Evolutionary conservation across 805 yeast genomes (phyloP), one percentile per base, ranked within the genome.

Genomic region (Sugiyamaella qingdaonensis): DNA sequence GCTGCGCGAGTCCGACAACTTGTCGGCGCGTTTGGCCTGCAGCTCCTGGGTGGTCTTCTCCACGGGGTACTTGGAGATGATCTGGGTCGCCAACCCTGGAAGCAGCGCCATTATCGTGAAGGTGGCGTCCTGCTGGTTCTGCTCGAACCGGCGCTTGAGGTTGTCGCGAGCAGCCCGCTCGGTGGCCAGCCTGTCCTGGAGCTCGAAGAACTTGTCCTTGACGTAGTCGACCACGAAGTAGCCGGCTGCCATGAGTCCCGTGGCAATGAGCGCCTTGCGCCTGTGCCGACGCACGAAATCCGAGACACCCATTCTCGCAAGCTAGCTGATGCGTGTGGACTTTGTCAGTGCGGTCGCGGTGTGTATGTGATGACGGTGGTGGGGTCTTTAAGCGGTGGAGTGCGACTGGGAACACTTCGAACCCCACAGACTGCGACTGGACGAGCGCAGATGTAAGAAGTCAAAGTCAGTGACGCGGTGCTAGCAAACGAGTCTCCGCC

Each of bases 41-140:
- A 88, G 74, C 42, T 85, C 84, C 54, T 76, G 77, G 1, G 95
- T 86, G 57, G 86, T 82, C 48, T 76, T 73, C 62, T 89, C 96
- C 19, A 87, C 91, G 5, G 87, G 84, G 56, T 85, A 73, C 51
- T 73, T 73, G 18, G 77, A 79, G 54, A 83, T 68, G 7, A 88
- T 77, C 13, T 87, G 88, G 31, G 77, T 77, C 4, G 84, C 76
- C 42, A 91, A 72, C 3, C 88, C 88, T 1, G 96, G 95, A 47
- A 88, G 73, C 56, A 92, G 75, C 2, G 95, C 91, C 65, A 87
- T 75, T 49, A 91, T 81, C 0, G 97, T 92, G 71, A 82, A 82
- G 49, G 86, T 77, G 46, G 96, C 88, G 68, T 92, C 98, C 60
- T 84, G 84, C 64, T 91, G 97, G 10, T 97, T 92, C 72, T 90